Evolutionary conservation across 139 green algal genomes (phyloP).

Genomic region (Spirogloea muscicola): DNA sequence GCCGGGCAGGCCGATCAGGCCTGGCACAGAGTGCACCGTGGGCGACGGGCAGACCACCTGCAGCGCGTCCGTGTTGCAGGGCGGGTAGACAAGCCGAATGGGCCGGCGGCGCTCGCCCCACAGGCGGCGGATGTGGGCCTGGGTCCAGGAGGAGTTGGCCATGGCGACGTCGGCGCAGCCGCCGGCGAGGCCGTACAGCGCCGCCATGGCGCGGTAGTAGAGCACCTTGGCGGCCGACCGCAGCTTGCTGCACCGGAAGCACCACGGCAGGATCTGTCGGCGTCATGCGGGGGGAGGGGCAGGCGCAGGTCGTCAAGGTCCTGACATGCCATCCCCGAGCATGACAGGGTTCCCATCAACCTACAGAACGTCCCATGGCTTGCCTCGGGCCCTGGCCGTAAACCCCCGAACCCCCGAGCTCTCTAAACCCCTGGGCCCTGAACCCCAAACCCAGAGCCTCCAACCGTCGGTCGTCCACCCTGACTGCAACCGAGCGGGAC

Average conservation of each 20-base stretch:
- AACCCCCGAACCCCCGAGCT: background rate
- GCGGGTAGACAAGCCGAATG: conserved; percentile 73
- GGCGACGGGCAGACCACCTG: conserved; percentile 36
- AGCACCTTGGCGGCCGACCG: conserved; percentile 64
- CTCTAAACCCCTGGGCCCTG: too few species aligned
- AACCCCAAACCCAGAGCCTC: too few species aligned
- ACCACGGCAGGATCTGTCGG: background rate
- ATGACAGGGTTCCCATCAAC: background rate
- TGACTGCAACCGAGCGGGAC: too few species aligned
- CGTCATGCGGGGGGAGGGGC: background rate
- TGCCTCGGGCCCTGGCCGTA: background rate
- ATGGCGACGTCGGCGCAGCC: conserved; percentile 56
- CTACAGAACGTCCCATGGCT: background rate
- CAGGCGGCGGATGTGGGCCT: conserved; percentile 71
- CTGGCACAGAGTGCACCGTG: too few species aligned
- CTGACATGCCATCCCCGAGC: background rate
- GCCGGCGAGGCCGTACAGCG: conserved; percentile 64
- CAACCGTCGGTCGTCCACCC: too few species aligned
- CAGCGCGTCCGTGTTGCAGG: conserved; percentile 73
- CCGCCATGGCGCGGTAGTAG: conserved; percentile 81
- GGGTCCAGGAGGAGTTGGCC: conserved; percentile 92
- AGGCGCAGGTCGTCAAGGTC: background rate
- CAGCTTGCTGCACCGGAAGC: conserved; percentile 1
- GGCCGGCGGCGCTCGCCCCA: conserved; percentile 59
- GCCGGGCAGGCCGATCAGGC: too few species aligned